Conservation (phyloP, 192 early-diverging fungal genomes). For the Kappamyces sp. region DNA sequence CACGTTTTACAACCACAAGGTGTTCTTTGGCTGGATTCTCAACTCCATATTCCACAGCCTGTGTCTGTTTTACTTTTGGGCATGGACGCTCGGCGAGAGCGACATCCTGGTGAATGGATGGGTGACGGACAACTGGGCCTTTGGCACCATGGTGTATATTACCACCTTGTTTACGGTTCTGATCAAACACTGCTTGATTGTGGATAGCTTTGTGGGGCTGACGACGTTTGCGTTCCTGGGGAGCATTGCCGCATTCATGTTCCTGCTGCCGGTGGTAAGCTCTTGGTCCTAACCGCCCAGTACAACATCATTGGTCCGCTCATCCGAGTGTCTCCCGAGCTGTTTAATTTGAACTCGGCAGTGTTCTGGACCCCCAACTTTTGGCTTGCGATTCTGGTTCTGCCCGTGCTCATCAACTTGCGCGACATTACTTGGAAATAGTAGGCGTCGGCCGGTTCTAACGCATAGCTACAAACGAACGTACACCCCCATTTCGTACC, state of each 20-base stretch:
- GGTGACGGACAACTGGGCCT: slow-evolving; percentile 73
- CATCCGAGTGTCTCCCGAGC: slow-evolving; percentile 39
- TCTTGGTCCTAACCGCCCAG: not conserved
- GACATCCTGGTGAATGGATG: slow-evolving; percentile 54
- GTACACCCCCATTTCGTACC: slow-evolving; percentile 80
- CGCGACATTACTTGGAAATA: slow-evolving; percentile 95
- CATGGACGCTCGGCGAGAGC: slow-evolving; percentile 48
- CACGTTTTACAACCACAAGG: slow-evolving; percentile 72
- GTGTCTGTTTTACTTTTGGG: slow-evolving; percentile 56
- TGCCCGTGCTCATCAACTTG: slow-evolving; percentile 76
- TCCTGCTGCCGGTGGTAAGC: slow-evolving; percentile 63
- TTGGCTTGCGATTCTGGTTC: slow-evolving; percentile 76
- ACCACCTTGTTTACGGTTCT: slow-evolving; percentile 73
- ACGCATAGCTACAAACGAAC: slow-evolving; percentile 70
- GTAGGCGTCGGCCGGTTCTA: slow-evolving; percentile 49
- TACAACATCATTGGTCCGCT: slow-evolving; percentile 71
- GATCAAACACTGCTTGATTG: slow-evolving; percentile 79
- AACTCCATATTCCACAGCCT: slow-evolving; percentile 93
- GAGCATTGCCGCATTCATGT: slow-evolving; percentile 76
- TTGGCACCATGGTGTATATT: slow-evolving; percentile 76
- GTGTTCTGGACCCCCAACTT: slow-evolving; percentile 49
- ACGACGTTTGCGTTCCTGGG: slow-evolving; percentile 87
- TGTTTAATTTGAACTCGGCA: slow-evolving; percentile 32
- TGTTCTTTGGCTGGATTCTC: slow-evolving; percentile 85
- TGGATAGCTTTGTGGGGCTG: slow-evolving; percentile 86